Evolutionary conservation across 345 rosid genomes (phyloP), one percentile per base, ranked within the genome.

Genomic region (Abelmoschus esculentus): DNA sequence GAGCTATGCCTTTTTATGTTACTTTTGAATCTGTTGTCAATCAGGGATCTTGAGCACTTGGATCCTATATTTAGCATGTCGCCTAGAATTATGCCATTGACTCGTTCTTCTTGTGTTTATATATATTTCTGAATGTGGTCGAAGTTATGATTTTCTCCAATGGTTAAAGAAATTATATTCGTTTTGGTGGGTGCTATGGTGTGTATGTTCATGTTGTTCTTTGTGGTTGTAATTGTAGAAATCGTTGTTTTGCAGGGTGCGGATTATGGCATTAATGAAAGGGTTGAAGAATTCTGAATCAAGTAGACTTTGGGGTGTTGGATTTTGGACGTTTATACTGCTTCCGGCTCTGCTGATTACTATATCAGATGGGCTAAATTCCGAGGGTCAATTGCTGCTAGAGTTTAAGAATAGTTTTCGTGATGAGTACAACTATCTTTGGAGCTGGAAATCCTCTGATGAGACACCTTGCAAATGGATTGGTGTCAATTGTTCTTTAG

Each of bases 381-480:
- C 78, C 1, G 96, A 95, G 72, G 97, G 97, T 34, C 87, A 77
- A 53, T 61, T 71, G 66, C 89, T 95, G 7, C 52, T 91, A 22
- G 86, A 90, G 68, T 69, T 91, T 44, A 95, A 87, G 84, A 80
- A 61, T 54, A 74, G 82, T 58, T 73, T 95, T 52, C 78, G 78
- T 31, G 96, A 91, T 77, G 61, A 80, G 0, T 71, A 73, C 60
- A 76, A 77, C 61, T 69, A 70, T 80, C 85, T 95, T 19, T 75
- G 69, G 57, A 81, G 79, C 44, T 95, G 99, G 99, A 88, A 87
- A 29, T 54, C 80, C 26, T 72, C 52, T 38, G 97, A 89, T 40
- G 89, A 83, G 74, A 87, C 84, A 7, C 99, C 99, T 0, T 95
- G 99, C 75, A 66, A 64, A 14, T 95, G 99, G 99, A 72, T 65